Evolutionary conservation across 1,139 yeast genomes (phyloP).

Genomic region (Geotrichum restrictum): DNA sequence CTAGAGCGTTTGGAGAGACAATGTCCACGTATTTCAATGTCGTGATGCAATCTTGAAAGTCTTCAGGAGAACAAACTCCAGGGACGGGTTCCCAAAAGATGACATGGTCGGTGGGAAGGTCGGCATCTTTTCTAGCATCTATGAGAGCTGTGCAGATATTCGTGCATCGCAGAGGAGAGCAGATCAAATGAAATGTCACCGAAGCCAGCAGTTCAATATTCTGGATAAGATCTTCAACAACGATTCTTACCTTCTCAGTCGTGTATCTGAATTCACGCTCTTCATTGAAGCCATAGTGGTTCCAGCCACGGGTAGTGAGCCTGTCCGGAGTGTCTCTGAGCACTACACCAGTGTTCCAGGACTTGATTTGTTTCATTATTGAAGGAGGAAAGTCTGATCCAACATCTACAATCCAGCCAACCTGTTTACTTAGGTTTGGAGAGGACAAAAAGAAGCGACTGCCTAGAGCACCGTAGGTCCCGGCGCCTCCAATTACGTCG

Average conservation of each 20-base stretch:
- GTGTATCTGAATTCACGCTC: constrained; percentile 50
- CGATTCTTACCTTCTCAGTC: constrained; percentile 63
- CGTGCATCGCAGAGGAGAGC: constrained; percentile 61
- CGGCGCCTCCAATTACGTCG: constrained; percentile 84
- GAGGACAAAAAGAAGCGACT: constrained; percentile 55
- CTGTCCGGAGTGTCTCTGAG: constrained; percentile 52
- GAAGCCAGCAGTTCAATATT: constrained; percentile 43
- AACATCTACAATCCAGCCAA: constrained; percentile 71
- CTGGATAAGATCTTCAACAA: constrained; percentile 52
- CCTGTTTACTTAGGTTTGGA: constrained; percentile 23
- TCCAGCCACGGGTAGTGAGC: constrained; percentile 76
- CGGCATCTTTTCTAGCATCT: background rate
- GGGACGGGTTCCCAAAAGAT: constrained; percentile 85
- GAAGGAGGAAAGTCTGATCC: constrained; percentile 70
- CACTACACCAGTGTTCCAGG: constrained; percentile 61
- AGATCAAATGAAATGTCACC: constrained; percentile 63
- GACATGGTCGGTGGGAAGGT: constrained; percentile 4
- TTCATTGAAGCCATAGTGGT: constrained; percentile 62
- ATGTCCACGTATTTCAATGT: constrained; percentile 53
- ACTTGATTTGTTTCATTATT: constrained; percentile 46
- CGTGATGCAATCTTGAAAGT: constrained; percentile 42
- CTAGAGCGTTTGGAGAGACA: constrained; percentile 80
- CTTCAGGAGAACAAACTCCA: constrained; percentile 56
- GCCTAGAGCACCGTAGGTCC: constrained; percentile 78
- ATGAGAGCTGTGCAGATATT: constrained; percentile 42